Base-by-base conservation (phyloP, 2,329 filamentous ascomycete genomes). In the Diaporthe sp. region DNA sequence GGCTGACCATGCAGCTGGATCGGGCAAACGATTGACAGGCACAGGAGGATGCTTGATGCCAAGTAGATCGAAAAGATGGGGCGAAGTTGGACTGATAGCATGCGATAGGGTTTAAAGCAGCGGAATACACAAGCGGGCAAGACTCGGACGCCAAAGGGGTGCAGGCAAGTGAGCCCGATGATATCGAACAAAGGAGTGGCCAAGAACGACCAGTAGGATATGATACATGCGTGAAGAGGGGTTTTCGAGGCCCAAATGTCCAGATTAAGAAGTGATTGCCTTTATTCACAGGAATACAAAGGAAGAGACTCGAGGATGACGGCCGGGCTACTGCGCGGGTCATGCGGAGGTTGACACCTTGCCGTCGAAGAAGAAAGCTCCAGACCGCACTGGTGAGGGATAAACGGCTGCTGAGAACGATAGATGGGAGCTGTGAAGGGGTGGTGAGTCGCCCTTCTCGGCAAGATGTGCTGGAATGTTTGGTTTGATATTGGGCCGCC, bases 151-250 rank as follows among this genome's bases (percentile, higher is more conserved):
- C 51, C 71, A 65, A 73, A 73, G 58, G 58, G 70, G 58, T 61
- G 51, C 12, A n/a, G 39, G 28, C 37, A 63, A 47, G 20, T 37
- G 58, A 20, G 20, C 28, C 31, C 22, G 71, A 55, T 73, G 47
- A 44, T 47, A 65, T 34, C 37, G 42, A 73, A 76, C 73, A 73
- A 77, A 75, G 68, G 73, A 73, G 63, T 71, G 70, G 63, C 44
- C 57, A 28, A 65, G 61, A n/a, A 25, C n/a, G 13, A 55, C 31
- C 47, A 42, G 65, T 70, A 55, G 34, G 15, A 37, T 55, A 22
- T 55, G 58, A 53, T 39, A 71, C 60, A 63, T 76, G 60, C 72
- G 60, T 10, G 72, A 51, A 55, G 49, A 74, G 28, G 60, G 60
- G 60, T 37, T 55, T 17, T 4, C 42, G 42, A 74, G 72, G 70